Percentiles rank a stretch among this genome's conserved stretches.
Conservation (phyloP, 192 early-diverging fungal species). For the Rhizoclosmatium sp. region DNA sequence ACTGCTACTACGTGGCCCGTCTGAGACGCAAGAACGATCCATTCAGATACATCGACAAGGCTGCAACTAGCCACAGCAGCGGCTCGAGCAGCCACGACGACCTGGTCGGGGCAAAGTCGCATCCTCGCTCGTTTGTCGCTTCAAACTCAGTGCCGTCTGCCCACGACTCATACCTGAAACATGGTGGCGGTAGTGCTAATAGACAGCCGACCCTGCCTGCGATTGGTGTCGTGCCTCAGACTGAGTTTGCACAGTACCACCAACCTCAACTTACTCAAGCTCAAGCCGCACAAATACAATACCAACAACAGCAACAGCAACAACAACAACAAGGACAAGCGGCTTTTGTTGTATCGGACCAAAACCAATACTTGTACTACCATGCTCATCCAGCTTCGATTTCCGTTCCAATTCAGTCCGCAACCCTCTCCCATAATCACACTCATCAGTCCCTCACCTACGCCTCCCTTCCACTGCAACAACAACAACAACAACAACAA, state of each 20-base stretch:
- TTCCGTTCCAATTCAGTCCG: neutral
- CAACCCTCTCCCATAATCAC: neutral
- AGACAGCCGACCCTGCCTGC: neutral
- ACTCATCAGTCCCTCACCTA: neutral
- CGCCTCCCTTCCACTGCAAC: neutral
- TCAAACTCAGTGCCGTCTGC: too few relatives aligned
- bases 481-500: neutral
- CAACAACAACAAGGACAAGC: neutral
- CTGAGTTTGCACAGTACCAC: neutral
- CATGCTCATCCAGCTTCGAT: neutral
- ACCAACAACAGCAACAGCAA: neutral
- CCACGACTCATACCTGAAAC: too few relatives aligned
- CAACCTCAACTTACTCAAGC: neutral
- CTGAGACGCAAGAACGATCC: neutral
- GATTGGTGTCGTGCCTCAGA: neutral
- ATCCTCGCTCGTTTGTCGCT: too few relatives aligned
- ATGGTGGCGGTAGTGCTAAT: too few relatives aligned
- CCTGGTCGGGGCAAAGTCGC: too few relatives aligned
- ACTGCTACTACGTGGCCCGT: neutral
- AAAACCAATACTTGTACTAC: neutral
- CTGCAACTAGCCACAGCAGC: neutral
- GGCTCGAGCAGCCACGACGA: too few relatives aligned
- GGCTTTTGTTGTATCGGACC: too few relatives aligned
- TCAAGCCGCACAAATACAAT: neutral
- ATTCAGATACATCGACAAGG: neutral